These are phyloP conservation scores for Ophiostoma ulmi DNA, from an alignment of 2,329 filamentous ascomycete species.

Conservation along the genomic window DNA sequence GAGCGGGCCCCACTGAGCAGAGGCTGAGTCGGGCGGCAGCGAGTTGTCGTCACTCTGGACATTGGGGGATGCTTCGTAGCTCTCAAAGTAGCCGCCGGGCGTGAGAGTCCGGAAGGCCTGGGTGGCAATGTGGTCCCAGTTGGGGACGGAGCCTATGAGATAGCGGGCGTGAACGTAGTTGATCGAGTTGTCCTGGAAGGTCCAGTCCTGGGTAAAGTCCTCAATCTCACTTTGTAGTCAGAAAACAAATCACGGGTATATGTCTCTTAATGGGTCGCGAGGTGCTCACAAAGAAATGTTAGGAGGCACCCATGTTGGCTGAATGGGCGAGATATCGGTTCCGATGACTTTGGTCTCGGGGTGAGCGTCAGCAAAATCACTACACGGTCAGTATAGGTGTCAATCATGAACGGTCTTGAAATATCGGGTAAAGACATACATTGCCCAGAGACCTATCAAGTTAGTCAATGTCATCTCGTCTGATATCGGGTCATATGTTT, in stretches of 20 bases:
- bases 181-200: constrained; percentile 27
- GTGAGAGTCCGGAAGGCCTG: constrained; percentile 33
- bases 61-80: constrained; percentile 27
- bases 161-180: constrained; percentile 32
- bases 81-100: constrained; percentile 47
- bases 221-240: constrained; percentile 30
- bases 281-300: constrained; percentile 22
- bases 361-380: constrained; percentile 23
- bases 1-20: constrained; percentile 28
- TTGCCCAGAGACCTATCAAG: constrained; percentile 8
- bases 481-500: not conserved
- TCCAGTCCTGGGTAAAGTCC: constrained; percentile 31
- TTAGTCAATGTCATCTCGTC: not conserved
- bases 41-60: constrained; percentile 28
- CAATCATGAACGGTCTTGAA: not conserved
- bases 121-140: constrained; percentile 29
- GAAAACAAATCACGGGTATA: not conserved
- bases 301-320: constrained; percentile 24
- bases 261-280: not conserved
- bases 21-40: constrained; percentile 27
- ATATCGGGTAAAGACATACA: not conserved
- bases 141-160: constrained; percentile 30
- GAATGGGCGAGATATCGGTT: constrained; percentile 42
- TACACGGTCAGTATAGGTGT: not conserved
- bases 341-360: constrained; percentile 35